These are phyloP conservation scores for Marasmius tenuissimus DNA, from an alignment of 1,284 basidiomycete genomes.

Conservation along the genomic window DNA sequence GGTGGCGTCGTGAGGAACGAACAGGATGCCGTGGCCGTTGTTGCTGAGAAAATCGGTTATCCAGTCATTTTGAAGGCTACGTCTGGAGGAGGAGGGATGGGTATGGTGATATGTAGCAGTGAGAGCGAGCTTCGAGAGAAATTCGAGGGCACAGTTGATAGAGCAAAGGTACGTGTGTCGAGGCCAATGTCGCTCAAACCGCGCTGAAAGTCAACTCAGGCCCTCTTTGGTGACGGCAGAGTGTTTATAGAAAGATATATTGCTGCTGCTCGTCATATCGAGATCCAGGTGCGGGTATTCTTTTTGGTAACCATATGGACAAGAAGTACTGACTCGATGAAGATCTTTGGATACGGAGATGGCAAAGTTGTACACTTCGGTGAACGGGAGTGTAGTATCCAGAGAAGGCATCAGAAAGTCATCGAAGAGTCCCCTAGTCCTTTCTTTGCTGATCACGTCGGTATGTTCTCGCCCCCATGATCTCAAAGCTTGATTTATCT, in stretches of 20 bases:
- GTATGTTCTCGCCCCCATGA: conserved; percentile 21
- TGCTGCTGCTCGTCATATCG: conserved; percentile 57
- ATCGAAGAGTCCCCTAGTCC: conserved; percentile 70
- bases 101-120: conserved; percentile 56
- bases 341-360: conserved; percentile 67
- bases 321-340: background rate
- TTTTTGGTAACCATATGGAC: background rate
- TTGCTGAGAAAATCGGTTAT: conserved; percentile 47
- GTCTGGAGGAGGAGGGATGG: conserved; percentile 74
- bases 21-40: conserved; percentile 41
- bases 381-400: conserved; percentile 72
- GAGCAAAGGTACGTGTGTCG: conserved; percentile 42
- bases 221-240: conserved; percentile 52
- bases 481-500: background rate
- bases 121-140: conserved; percentile 38
- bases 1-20: conserved; percentile 42
- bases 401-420: conserved; percentile 74
- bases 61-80: conserved; percentile 73
- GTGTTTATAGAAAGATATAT: conserved; percentile 68
- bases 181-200: background rate
- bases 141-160: conserved; percentile 38
- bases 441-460: conserved; percentile 41
- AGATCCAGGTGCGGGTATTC: conserved; percentile 56
- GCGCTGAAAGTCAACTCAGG: conserved; percentile 25
- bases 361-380: conserved; percentile 65